These are phyloP conservation scores for Hypoxylon sp. DNA, from an alignment of 2,329 filamentous ascomycete genomes.

Conservation along the genomic window DNA sequence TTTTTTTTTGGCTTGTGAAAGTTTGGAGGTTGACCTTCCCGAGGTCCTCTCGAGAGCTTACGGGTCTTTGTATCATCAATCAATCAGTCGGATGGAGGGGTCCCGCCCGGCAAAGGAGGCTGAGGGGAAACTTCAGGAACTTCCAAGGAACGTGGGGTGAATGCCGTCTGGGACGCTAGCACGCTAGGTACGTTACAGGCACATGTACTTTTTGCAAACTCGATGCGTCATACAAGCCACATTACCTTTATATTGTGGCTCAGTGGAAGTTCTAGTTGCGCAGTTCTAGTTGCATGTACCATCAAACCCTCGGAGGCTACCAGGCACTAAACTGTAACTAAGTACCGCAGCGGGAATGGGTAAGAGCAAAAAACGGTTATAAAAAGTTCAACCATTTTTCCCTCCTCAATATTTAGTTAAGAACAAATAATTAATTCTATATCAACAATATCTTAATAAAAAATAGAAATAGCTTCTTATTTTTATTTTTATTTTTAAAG, in stretches of 20 bases:
- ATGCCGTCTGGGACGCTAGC: not conserved
- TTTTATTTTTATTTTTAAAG: no score
- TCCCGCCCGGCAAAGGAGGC: conserved; percentile 31
- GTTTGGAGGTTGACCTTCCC: conserved; percentile 28
- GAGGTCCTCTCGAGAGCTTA: conserved; percentile 26
- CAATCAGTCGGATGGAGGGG: conserved; percentile 36
- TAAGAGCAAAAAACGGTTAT: no score
- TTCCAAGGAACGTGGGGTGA: conserved; percentile 38
- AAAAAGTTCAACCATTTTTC: no score
- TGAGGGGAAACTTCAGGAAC: conserved; percentile 21
- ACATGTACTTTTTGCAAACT: conserved; percentile 9
- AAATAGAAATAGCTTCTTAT: no score
- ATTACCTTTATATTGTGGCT: conserved; percentile 18
- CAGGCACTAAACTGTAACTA: not conserved
- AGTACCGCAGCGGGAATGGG: no score
- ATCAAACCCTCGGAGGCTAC: no score
- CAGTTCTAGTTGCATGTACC: no score
- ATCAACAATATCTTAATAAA: no score
- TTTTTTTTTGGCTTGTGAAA: conserved; percentile 22
- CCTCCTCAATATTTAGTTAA: no score
- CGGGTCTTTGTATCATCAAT: conserved; percentile 28
- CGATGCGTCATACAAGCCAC: conserved; percentile 50
- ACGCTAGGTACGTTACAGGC: not conserved
- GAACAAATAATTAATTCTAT: no score
- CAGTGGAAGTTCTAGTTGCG: not conserved